phyloP scores from a whole-genome alignment of 495 filamentous ascomycete genomes.

The Penicillium bovifimosum region DNA sequence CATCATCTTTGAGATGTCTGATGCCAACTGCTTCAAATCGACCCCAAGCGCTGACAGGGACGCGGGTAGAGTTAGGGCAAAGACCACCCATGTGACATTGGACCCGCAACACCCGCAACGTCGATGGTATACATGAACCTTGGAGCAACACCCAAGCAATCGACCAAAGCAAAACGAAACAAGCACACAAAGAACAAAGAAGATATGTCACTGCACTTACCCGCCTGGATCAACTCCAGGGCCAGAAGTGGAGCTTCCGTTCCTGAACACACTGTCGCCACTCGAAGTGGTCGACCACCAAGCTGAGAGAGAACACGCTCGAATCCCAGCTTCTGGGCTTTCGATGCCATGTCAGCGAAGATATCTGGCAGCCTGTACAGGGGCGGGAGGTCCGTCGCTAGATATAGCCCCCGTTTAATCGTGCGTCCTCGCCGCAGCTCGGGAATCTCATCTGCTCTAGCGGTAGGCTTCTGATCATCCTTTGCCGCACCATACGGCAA shows the following conservation, averaged over 20 bases:
- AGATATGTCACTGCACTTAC: constrained; percentile 29
- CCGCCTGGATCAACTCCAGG: constrained; percentile 46
- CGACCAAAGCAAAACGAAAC: background rate
- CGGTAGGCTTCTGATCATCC: constrained; percentile 2
- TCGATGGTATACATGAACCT: no score
- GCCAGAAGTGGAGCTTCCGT: constrained; percentile 75
- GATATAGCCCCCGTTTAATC: constrained; percentile 5
- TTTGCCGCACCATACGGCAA: constrained; percentile 8
- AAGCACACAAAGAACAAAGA: background rate
- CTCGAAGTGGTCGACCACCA: constrained; percentile 43
- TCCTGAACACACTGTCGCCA: no score
- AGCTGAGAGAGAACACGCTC: constrained; percentile 32
- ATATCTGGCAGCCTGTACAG: constrained; percentile 45
- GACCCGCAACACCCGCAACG: no score
- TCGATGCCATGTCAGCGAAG: no score
- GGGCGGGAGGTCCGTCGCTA: constrained; percentile 37
- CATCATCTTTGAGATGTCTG: no score
- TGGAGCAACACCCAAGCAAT: no score
- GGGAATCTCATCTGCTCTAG: constrained; percentile 13
- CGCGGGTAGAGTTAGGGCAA: constrained; percentile 1
- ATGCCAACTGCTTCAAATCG: no score
- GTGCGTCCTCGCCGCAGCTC: constrained; percentile 5
- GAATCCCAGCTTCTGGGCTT: constrained; percentile 35
- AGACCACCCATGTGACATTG: background rate
- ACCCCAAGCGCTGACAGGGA: no score